A percentile compares a stretch with the other conserved stretches of the same genome.
phyloP scores from a whole-genome alignment of 129 eudicot species.

The Pulicaria dysenterica region DNA sequence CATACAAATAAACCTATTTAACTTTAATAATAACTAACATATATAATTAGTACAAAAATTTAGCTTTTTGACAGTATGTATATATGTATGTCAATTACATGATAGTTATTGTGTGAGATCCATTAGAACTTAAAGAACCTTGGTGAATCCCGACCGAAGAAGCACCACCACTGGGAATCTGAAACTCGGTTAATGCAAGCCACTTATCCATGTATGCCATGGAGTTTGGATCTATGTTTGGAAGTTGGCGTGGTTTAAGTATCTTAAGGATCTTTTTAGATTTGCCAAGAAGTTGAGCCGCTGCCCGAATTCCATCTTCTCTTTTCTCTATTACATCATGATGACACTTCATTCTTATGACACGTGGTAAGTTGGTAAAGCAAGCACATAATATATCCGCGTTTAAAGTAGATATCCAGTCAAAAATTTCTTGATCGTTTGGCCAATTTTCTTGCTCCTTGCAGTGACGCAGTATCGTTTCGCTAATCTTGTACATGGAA shows the following conservation, averaged over 20 bases:
- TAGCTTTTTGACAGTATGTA: no score
- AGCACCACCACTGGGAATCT: neutral
- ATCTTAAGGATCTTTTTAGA: conserved; percentile 1
- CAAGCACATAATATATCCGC: conserved; percentile 1
- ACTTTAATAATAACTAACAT: no score
- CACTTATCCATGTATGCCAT: conserved; percentile 9
- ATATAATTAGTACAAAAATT: no score
- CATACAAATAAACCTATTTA: no score
- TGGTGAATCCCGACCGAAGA: neutral
- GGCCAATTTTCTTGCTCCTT: no score
- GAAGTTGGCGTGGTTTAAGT: neutral
- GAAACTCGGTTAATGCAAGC: neutral
- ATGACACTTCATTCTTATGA: conserved; percentile 3
- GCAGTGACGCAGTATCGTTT: no score
- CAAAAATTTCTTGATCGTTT: no score
- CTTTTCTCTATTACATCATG: conserved; percentile 13
- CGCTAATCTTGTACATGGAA: no score
- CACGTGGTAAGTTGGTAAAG: conserved; percentile 17
- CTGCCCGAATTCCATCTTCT: neutral
- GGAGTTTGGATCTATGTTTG: neutral
- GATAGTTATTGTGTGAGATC: neutral
- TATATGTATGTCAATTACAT: no score
- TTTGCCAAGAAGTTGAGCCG: conserved; percentile 7
- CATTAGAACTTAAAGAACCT: neutral
- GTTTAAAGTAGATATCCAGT: no score